These are phyloP conservation scores for Waltergamsia citrina DNA, from an alignment of 2,329 filamentous ascomycete genomes.

Conservation along the genomic window DNA sequence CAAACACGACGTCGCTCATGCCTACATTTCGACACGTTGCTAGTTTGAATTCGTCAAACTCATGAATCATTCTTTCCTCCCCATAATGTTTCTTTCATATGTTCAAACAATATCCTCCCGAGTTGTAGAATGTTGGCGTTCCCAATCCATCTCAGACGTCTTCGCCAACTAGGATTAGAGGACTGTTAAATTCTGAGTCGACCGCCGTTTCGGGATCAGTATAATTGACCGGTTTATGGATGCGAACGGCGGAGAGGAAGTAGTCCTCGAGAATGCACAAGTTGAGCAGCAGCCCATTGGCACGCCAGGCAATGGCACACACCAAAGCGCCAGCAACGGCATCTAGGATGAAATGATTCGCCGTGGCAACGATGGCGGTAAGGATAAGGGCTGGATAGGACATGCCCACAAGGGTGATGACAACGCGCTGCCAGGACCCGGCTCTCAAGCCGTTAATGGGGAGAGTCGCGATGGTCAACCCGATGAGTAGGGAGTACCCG, in stretches of 20 bases:
- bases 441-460: constrained; percentile 47
- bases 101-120: no score
- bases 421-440: constrained; percentile 38
- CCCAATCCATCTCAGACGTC: constrained; percentile 2
- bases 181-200: constrained; percentile 19
- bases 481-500: constrained; percentile 65
- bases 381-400: constrained; percentile 57
- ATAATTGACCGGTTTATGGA: constrained; percentile 51
- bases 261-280: constrained; percentile 58
- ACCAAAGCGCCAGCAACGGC: constrained; percentile 59
- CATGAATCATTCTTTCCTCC: no score
- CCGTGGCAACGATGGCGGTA: constrained; percentile 59
- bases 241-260: constrained; percentile 51
- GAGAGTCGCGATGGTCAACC: constrained; percentile 57
- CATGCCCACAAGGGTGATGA: constrained; percentile 39
- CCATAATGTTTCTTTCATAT: no score
- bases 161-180: constrained; percentile 3
- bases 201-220: constrained; percentile 24
- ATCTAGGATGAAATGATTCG: constrained; percentile 66
- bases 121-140: no score
- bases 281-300: constrained; percentile 47
- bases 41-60: no score
- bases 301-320: constrained; percentile 54
- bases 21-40: no score
- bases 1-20: no score